Percentiles rank a stretch among this genome's conserved stretches.
phyloP scores from a whole-genome alignment of 345 rosid genomes.

The Geranium brycei region DNA sequence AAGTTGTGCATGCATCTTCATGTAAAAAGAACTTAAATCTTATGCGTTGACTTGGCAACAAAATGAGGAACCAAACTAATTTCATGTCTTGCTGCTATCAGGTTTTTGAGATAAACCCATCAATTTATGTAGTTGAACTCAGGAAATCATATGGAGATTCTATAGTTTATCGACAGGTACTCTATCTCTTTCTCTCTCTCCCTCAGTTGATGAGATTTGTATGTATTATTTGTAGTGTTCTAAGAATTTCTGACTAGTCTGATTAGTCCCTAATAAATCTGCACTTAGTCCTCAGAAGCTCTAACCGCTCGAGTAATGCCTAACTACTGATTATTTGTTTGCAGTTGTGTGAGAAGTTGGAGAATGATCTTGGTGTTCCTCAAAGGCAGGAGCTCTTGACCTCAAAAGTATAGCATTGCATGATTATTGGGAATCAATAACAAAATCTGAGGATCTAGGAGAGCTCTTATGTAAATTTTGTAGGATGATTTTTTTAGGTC shows the following conservation, averaged over 20 bases:
- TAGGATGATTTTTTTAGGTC: too few species aligned
- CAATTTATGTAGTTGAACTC: conserved; percentile 70
- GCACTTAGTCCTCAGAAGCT: too few species aligned
- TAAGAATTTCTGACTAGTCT: too few species aligned
- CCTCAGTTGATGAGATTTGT: neutral
- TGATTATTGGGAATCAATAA: too few species aligned
- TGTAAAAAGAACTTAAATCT: neutral
- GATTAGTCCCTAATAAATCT: too few species aligned
- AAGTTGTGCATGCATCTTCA: neutral
- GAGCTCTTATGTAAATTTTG: too few species aligned
- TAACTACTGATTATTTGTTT: too few species aligned
- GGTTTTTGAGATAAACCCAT: conserved; percentile 79
- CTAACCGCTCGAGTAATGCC: too few species aligned
- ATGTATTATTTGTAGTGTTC: too few species aligned
- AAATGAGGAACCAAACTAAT: neutral
- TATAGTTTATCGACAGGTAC: conserved; percentile 62
- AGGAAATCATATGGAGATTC: conserved; percentile 79
- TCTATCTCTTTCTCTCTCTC: neutral
- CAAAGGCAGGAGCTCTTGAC: neutral
- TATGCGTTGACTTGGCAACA: neutral
- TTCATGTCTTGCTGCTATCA: conserved; percentile 12
- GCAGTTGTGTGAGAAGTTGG: neutral
- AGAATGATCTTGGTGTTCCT: neutral
- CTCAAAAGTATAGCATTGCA: neutral
- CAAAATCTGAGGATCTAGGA: too few species aligned